phyloP scores from a whole-genome alignment of 202 grass and related monocot genomes.

The Zizania palustris region DNA sequence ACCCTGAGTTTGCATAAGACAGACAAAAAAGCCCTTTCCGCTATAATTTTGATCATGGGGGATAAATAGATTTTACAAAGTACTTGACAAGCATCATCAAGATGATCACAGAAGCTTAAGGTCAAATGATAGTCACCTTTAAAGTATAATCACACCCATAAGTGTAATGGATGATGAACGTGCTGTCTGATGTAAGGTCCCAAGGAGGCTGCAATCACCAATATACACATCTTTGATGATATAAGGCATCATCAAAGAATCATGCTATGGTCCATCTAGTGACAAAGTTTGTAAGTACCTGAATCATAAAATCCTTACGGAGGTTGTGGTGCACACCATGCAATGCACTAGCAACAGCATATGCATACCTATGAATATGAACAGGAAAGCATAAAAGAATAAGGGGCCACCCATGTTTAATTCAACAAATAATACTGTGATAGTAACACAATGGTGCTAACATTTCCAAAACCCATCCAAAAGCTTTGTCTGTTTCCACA shows the following conservation, averaged over 20 bases:
- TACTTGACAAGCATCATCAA: slow-evolving; percentile 15
- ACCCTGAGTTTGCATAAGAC: slow-evolving; percentile 57
- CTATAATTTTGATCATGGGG: background rate
- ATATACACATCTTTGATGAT: slow-evolving; percentile 38
- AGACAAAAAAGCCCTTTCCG: slow-evolving; percentile 10
- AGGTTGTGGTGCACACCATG: slow-evolving; percentile 98
- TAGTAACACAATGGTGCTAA: slow-evolving; percentile 39
- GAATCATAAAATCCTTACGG: slow-evolving; percentile 99
- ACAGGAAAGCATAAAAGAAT: slow-evolving; percentile 2
- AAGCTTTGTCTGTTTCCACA: slow-evolving; percentile 89
- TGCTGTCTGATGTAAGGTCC: slow-evolving; percentile 65
- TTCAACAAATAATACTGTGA: slow-evolving; percentile 14
- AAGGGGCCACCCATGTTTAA: background rate
- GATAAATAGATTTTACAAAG: slow-evolving; percentile 28
- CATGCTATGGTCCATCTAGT: slow-evolving; percentile 29
- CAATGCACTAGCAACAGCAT: slow-evolving; percentile 95
- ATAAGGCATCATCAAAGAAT: slow-evolving; percentile 24
- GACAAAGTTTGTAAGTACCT: slow-evolving; percentile 60
- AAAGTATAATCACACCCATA: slow-evolving; percentile 94
- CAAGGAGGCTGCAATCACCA: slow-evolving; percentile 83
- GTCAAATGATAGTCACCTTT: slow-evolving; percentile 55
- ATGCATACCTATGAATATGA: slow-evolving; percentile 84
- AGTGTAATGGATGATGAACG: slow-evolving; percentile 93
- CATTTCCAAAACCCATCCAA: slow-evolving; percentile 99
- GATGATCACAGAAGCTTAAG: slow-evolving; percentile 23